Evolutionary conservation across 768 basidiomycete species (phyloP).

Genomic region (Hericium rajendrae): DNA sequence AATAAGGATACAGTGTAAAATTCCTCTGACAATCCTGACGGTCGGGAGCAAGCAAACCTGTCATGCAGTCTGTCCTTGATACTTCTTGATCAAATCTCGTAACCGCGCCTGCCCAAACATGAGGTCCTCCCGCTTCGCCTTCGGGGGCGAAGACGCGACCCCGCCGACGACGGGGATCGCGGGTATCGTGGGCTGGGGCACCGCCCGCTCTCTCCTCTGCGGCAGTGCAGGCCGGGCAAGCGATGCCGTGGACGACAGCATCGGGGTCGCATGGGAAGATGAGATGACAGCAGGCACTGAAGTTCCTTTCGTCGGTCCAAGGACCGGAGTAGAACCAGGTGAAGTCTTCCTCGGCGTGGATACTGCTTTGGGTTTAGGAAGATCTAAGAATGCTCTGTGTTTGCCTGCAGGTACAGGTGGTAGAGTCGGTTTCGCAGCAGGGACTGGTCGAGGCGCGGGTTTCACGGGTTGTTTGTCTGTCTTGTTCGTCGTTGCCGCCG

Average conservation of each 20-base stretch:
- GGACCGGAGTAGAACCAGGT: background rate
- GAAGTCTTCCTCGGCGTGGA: conserved; percentile 1
- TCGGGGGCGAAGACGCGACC: conserved; percentile 1
- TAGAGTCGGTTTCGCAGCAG: conserved; percentile 2
- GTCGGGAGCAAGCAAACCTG: no score
- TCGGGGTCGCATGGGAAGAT: conserved; percentile 64
- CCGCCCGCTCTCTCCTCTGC: conserved; percentile 15
- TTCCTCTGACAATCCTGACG: no score
- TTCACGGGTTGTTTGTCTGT: background rate
- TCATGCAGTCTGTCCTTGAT: conserved; percentile 37
- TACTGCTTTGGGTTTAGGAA: background rate
- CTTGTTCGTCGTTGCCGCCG: background rate
- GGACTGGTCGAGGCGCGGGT: background rate
- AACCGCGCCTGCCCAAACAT: conserved; percentile 72
- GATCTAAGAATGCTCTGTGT: no score
- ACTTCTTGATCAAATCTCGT: conserved; percentile 74
- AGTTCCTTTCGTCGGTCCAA: conserved; percentile 6
- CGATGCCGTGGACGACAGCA: conserved; percentile 68
- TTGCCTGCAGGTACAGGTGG: background rate
- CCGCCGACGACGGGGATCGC: background rate
- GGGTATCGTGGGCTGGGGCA: conserved; percentile 26
- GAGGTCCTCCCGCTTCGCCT: conserved; percentile 31
- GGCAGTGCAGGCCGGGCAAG: conserved; percentile 41
- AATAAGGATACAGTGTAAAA: background rate
- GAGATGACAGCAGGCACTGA: conserved; percentile 31